Conservation (phyloP, 495 filamentous ascomycete species). For the Daldinia caldariorum region DNA sequence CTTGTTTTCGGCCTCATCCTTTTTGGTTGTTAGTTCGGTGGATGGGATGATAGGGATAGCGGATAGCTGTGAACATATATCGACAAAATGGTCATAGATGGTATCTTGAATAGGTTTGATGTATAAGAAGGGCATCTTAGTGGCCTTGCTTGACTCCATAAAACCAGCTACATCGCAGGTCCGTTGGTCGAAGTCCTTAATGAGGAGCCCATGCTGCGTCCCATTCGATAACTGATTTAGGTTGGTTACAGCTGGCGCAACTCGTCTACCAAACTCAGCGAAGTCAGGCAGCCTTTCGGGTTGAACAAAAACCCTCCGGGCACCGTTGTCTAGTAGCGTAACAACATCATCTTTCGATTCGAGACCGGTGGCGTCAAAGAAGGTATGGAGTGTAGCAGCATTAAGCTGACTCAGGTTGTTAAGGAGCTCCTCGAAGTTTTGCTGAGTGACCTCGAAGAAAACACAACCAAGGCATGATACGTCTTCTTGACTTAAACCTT, state of each 20-base stretch:
- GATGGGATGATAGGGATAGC: conserved; percentile 84
- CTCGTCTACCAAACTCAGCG: conserved; percentile 55
- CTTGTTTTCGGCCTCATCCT: conserved; percentile 60
- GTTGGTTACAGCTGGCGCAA: conserved; percentile 54
- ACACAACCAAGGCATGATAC: conserved; percentile 82
- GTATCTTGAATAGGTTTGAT: conserved; percentile 55
- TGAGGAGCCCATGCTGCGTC: conserved; percentile 54
- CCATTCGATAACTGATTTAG: conserved; percentile 45
- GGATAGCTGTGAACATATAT: conserved; percentile 62
- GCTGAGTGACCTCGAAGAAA: conserved; percentile 70
- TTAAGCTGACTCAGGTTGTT: conserved; percentile 71
- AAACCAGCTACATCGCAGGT: conserved; percentile 54
- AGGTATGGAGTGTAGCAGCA: conserved; percentile 71
- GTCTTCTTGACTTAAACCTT: conserved; percentile 70
- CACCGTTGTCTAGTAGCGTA: conserved; percentile 84
- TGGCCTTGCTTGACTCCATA: conserved; percentile 56
- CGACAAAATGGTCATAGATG: conserved; percentile 62
- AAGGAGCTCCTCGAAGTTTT: conserved; percentile 67
- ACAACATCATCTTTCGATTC: conserved; percentile 74
- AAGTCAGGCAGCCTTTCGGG: conserved; percentile 66
- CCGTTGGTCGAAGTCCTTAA: conserved; percentile 58
- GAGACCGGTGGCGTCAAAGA: conserved; percentile 79
- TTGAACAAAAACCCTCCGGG: conserved; percentile 84
- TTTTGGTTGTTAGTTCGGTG: conserved; percentile 71
- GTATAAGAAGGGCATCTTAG: conserved; percentile 58